Evolutionary conservation across 257 asterid genomes (phyloP).

Genomic region (Solanum virginianum): DNA sequence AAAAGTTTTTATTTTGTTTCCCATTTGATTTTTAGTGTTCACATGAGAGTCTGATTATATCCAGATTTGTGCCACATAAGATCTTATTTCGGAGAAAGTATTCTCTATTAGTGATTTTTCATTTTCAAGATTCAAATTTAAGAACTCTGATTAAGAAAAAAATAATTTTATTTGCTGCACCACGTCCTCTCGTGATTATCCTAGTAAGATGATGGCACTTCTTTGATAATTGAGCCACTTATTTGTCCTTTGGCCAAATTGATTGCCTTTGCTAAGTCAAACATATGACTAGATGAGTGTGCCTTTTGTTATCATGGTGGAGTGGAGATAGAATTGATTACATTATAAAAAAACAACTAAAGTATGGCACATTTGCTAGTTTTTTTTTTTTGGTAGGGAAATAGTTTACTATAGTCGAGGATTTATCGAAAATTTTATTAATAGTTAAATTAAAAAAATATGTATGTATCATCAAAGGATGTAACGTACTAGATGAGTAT

Average conservation of each 20-base stretch:
- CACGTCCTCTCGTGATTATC: background rate
- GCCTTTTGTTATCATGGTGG: background rate
- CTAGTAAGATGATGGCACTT: background rate
- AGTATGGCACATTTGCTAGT: background rate
- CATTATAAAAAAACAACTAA: background rate
- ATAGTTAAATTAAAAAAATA: no score
- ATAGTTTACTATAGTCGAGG: background rate
- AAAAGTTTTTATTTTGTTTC: background rate
- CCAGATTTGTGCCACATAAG: rapidly evolving
- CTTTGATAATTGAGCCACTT: background rate
- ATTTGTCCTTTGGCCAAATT: background rate
- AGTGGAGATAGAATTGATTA: background rate
- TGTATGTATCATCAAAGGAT: no score
- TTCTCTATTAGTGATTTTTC: no score
- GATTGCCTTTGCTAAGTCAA: background rate
- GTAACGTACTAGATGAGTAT: no score
- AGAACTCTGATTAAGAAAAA: rapidly evolving
- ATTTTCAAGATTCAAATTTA: no score
- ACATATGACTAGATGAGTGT: background rate
- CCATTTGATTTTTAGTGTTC: no score
- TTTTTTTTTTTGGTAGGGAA: background rate
- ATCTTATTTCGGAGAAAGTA: no score
- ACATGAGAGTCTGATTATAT: no score
- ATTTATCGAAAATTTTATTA: background rate
- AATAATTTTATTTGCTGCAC: no score